phyloP scores from a whole-genome alignment of 163 green algal genomes.

The Chlamydomonas reinhardtii region DNA sequence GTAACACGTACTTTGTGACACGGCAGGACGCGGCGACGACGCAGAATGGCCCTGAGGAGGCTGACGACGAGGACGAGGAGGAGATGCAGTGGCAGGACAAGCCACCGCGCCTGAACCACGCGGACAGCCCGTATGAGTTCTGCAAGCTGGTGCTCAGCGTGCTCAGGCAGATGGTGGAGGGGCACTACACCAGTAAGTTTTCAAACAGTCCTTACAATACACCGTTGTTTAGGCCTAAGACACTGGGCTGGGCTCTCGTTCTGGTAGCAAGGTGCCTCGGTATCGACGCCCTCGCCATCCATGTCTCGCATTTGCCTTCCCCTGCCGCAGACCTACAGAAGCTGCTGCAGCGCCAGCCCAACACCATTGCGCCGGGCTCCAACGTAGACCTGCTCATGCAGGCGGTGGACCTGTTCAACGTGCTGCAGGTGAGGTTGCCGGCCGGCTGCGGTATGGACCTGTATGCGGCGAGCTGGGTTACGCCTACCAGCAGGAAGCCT shows the following conservation, averaged over 20 bases:
- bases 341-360: constrained; percentile 27
- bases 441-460: no score
- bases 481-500: no score
- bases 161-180: constrained; percentile 44
- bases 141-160: constrained; percentile 20
- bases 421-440: constrained; percentile 16
- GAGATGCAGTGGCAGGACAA: constrained; percentile 41
- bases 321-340: constrained; percentile 25
- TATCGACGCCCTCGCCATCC: no score
- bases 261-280: no score
- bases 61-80: constrained; percentile 39
- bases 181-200: constrained; percentile 36
- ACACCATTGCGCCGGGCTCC: not conserved
- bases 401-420: constrained; percentile 42
- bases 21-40: not conserved
- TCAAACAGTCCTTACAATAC: no score
- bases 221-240: no score
- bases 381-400: constrained; percentile 38
- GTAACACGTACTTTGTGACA: no score
- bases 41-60: not conserved
- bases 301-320: no score
- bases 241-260: no score
- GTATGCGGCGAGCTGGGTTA: no score
- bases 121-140: constrained; percentile 34
- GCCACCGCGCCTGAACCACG: constrained; percentile 25